Percentiles rank a stretch among this genome's conserved stretches.
phyloP scores from a whole-genome alignment of 1,284 basidiomycete genomes.

The Schizophyllum commune region DNA sequence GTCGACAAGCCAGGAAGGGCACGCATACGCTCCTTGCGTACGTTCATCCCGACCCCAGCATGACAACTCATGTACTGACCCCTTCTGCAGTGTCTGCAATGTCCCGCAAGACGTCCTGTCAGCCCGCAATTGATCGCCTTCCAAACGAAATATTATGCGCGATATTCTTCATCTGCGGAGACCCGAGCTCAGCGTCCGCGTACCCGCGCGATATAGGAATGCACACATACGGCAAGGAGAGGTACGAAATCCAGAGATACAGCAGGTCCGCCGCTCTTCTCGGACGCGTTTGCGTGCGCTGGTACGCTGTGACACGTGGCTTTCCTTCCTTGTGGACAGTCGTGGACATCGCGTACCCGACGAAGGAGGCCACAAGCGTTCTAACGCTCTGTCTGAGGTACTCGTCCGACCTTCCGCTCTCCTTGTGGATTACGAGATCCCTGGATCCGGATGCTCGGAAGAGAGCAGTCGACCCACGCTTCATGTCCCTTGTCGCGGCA shows the following conservation, averaged over 20 bases:
- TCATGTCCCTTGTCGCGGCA: background rate
- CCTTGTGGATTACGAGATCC: background rate
- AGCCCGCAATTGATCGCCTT: no score
- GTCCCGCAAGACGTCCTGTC: no score
- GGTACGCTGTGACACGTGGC: background rate
- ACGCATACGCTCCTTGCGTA: no score
- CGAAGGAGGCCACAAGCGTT: background rate
- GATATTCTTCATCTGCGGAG: no score
- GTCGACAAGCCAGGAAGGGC: no score
- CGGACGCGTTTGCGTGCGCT: background rate
- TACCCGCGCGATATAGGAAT: no score
- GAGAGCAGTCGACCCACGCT: background rate
- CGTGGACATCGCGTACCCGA: background rate
- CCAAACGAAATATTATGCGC: no score
- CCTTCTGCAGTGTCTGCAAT: no score
- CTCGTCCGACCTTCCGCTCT: background rate
- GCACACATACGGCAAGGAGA: no score
- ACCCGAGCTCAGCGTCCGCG: no score
- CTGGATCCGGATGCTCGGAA: background rate
- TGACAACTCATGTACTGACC: no score
- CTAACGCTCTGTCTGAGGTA: background rate
- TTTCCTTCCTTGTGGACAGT: background rate
- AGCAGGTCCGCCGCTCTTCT: background rate
- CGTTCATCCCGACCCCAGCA: no score
- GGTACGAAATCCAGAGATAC: background rate